These are phyloP conservation scores for Plantago elongata DNA, from an alignment of 257 asterid genomes.

Conservation along the genomic window DNA sequence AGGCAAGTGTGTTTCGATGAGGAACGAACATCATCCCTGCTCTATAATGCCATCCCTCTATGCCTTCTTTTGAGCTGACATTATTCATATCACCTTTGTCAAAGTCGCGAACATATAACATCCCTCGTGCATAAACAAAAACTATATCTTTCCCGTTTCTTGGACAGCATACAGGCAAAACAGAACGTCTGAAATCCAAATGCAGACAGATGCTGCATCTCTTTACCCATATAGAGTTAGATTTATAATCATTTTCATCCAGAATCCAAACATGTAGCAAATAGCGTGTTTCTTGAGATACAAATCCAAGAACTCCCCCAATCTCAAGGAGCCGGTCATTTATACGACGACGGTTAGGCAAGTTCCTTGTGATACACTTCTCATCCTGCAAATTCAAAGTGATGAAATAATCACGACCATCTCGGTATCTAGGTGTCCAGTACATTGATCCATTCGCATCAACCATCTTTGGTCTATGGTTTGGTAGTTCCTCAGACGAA, in stretches of 20 bases:
- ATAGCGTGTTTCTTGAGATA: conserved; percentile 18
- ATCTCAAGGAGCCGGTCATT: conserved; percentile 24
- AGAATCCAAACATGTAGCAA: conserved; percentile 34
- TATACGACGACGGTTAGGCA: conserved; percentile 15
- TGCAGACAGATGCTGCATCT: conserved; percentile 20
- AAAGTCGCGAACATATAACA: conserved; percentile 21
- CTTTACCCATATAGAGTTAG: conserved; percentile 26
- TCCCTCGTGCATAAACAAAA: conserved; percentile 1
- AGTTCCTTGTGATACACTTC: conserved; percentile 22
- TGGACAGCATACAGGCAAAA: conserved; percentile 29
- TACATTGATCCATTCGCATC: conserved; percentile 27
- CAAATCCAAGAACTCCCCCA: conserved; percentile 33
- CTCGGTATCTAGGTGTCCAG: conserved; percentile 21
- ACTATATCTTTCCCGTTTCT: conserved; percentile 25
- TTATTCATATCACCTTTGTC: conserved; percentile 26
- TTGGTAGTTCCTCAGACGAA: not conserved
- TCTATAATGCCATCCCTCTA: not conserved
- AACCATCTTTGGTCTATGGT: conserved; percentile 11
- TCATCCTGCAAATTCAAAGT: conserved; percentile 25
- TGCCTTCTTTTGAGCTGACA: conserved; percentile 11
- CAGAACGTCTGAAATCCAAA: conserved; percentile 1
- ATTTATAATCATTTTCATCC: not conserved
- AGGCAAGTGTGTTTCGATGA: not conserved
- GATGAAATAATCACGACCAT: conserved; percentile 20
- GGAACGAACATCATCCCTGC: not conserved